Evolutionary conservation across 148 eudicot genomes (phyloP), one percentile per base, ranked within the genome.

Genomic region (Dysphania ambrosioides): DNA sequence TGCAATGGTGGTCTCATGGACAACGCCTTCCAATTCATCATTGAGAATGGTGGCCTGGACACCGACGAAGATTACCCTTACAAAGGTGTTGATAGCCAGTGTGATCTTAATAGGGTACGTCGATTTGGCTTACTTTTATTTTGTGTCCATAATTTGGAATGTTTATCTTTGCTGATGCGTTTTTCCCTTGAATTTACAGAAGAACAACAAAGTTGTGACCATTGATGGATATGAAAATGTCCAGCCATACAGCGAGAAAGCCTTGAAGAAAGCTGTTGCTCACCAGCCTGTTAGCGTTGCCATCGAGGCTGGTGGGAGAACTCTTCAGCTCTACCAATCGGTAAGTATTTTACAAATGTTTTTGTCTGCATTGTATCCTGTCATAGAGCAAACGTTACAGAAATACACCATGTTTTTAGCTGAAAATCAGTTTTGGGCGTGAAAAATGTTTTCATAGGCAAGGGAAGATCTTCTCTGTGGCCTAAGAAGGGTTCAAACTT

Each of bases 1-100:
- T 93, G 98, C 84, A 83, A 87, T 74, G 98, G 95, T 2, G 98
- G 98, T 26, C 85, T 87, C 53, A 93, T 93, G 98, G 98, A 93
- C 79, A 84, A 87, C 44, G 97, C 97, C 40, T 93, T 89, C 67
- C 68, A 87, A 63, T 93, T 91, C 86, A 91, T 93, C 73, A 75
- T 89, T 57, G 40, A 78, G 2, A 93, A 89, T 60, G 97, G 97
- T 8, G 98, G 97, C 27, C 86, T 93, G 16, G 98, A 93, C 76
- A 78, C 93, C 23, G 98, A 93, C 74, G 76, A 68, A 13, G 89
- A 91, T 27, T 91, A 93, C 77, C 95, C 98, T 74, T 93, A 91
- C 82, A 80, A 58, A 16, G 98, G 87, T 44, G 72, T 78, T 0
- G 93, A 87, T 62, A 88, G 83, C 16, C 51, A 24, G 15, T 93